A percentile compares a stretch with the other conserved stretches of the same genome.
Conservation (phyloP, 2,329 filamentous ascomycete species). For the Apiospora kogelbergensis region DNA sequence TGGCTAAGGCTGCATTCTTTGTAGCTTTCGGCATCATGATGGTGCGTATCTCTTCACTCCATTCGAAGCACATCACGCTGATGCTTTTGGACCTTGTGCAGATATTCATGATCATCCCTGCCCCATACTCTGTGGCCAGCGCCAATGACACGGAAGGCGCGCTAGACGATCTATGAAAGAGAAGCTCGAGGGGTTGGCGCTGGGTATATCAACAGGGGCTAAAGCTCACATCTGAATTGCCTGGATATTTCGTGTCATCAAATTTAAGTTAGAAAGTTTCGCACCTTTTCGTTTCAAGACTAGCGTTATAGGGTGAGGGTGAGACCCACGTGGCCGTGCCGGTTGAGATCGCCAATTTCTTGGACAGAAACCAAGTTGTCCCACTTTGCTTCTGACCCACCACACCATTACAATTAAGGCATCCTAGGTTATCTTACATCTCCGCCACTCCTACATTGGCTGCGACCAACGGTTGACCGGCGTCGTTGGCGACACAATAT, state of each 20-base stretch:
- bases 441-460: not conserved
- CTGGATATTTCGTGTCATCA: not conserved
- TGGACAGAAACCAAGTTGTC: not conserved
- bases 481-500: slow-evolving; percentile 28
- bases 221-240: not conserved
- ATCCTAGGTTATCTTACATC: not conserved
- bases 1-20: not conserved
- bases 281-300: not conserved
- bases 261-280: not conserved
- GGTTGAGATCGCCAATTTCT: not conserved
- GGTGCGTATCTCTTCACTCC: not conserved
- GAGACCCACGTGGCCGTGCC: not conserved
- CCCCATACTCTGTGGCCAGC: not conserved
- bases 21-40: not conserved
- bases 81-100: not conserved
- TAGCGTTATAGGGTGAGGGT: not conserved
- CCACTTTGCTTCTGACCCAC: not conserved
- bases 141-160: not conserved
- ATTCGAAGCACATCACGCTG: not conserved
- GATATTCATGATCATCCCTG: not conserved
- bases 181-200: not conserved
- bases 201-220: too few species aligned
- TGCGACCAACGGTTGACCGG: slow-evolving; percentile 12
- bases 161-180: too few species aligned
- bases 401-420: not conserved